These are phyloP conservation scores for Cocos nucifera DNA, from an alignment of 176 grass and related monocot genomes.

Conservation along the genomic window DNA sequence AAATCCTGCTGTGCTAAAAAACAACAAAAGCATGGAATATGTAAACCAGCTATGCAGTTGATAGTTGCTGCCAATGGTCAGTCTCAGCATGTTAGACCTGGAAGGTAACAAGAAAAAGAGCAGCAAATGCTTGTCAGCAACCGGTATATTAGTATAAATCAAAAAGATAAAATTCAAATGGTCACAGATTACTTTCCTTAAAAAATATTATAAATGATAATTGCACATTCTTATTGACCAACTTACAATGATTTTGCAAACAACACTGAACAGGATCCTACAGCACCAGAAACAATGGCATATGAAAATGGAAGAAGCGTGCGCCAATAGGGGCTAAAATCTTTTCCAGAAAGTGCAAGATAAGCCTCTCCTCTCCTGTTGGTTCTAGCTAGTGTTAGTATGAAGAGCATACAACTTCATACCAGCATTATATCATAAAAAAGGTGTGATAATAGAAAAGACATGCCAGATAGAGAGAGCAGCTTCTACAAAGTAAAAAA, in stretches of 20 bases:
- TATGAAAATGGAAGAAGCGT: conserved; percentile 94
- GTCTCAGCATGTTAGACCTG: conserved; percentile 94
- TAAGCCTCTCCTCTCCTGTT: conserved; percentile 65
- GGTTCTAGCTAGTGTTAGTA: conserved; percentile 19
- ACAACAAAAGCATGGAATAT: conserved; percentile 73
- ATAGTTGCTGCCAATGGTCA: conserved; percentile 82
- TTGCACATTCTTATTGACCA: conserved; percentile 5
- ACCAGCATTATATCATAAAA: background rate
- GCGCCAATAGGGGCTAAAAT: conserved; percentile 52
- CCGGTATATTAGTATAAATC: conserved; percentile 2
- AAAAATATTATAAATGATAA: background rate
- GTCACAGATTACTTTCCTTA: no score
- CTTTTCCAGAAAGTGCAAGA: conserved; percentile 50
- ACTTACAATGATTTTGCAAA: conserved; percentile 98
- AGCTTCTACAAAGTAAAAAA: no score
- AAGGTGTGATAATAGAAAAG: background rate
- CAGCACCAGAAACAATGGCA: conserved; percentile 83
- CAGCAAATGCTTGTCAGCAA: conserved; percentile 19
- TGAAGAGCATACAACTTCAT: background rate
- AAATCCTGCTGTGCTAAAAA: conserved; percentile 92
- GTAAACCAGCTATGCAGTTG: conserved; percentile 96
- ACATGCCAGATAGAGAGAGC: no score
- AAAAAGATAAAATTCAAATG: background rate
- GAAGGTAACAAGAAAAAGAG: conserved; percentile 13
- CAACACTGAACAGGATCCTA: conserved; percentile 95